Evolutionary conservation across 345 rosid species (phyloP).

Genomic region (Eucalyptus brandiana): DNA sequence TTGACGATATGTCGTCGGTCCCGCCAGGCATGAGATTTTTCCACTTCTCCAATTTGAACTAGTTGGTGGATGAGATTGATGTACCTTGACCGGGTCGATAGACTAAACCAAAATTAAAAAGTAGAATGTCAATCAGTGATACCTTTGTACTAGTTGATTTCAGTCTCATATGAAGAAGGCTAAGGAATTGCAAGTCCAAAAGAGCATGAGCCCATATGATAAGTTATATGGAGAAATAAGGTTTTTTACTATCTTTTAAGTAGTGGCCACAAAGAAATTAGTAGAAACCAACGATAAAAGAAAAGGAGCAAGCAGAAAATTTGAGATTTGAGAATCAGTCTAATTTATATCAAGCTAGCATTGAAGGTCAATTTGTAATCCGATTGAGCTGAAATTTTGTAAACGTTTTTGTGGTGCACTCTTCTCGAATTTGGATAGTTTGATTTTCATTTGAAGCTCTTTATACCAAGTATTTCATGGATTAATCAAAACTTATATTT

Average conservation of each 20-base stretch:
- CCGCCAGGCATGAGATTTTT: background rate
- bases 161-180: too few relatives aligned
- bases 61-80: background rate
- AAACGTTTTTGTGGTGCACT: too few relatives aligned
- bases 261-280: too few relatives aligned
- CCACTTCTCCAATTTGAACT: background rate
- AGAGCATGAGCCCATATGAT: background rate
- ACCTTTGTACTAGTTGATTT: background rate
- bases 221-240: background rate
- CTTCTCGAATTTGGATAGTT: fast-evolving
- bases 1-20: background rate
- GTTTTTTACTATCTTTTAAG: background rate
- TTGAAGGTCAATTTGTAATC: too few relatives aligned
- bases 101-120: background rate
- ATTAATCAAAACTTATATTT: too few relatives aligned
- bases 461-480: too few relatives aligned
- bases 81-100: background rate
- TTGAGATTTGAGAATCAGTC: fast-evolving
- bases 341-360: too few relatives aligned
- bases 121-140: background rate
- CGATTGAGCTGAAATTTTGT: too few relatives aligned
- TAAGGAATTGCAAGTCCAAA: too few relatives aligned
- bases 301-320: too few relatives aligned
- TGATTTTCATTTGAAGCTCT: too few relatives aligned
- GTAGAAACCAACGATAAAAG: too few relatives aligned